These are phyloP conservation scores for Cutaneotrichosporon sp. DNA, from an alignment of 1,284 basidiomycete genomes.

Conservation along the genomic window DNA sequence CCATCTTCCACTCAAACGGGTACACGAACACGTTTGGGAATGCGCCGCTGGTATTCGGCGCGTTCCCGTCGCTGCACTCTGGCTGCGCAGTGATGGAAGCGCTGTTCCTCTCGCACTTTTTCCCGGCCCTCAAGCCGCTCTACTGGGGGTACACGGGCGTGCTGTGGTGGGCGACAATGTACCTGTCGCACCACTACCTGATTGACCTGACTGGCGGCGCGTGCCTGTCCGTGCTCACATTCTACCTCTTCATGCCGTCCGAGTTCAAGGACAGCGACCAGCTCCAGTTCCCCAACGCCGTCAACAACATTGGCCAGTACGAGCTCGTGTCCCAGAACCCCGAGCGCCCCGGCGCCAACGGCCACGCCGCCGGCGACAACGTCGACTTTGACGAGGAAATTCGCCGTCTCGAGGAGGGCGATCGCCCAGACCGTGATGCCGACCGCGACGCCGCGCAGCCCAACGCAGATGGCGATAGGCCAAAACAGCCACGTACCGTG, in stretches of 20 bases:
- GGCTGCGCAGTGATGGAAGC: constrained; percentile 88
- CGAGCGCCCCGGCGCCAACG: constrained; percentile 7
- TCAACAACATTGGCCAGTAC: constrained; percentile 24
- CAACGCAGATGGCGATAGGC: background rate
- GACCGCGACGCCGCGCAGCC: too few relatives aligned
- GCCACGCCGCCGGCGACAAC: constrained; percentile 2
- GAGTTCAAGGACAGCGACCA: constrained; percentile 62
- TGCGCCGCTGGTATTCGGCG: constrained; percentile 92
- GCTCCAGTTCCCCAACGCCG: constrained; percentile 42
- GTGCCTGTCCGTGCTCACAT: constrained; percentile 78
- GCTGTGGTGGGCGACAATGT: constrained; percentile 98
- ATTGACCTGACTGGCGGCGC: constrained; percentile 94
- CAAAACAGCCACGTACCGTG: constrained; percentile 31
- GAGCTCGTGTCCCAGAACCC: constrained; percentile 28
- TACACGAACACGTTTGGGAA: constrained; percentile 80
- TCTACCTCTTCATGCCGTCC: constrained; percentile 82
- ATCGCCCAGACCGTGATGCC: constrained; percentile 23
- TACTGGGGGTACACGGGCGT: constrained; percentile 83
- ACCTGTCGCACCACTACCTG: constrained; percentile 94
- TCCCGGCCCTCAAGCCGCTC: constrained; percentile 62
- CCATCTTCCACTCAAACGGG: constrained; percentile 68
- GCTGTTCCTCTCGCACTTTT: constrained; percentile 91
- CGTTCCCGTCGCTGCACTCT: constrained; percentile 90
- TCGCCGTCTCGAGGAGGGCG: constrained; percentile 38
- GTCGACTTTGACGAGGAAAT: constrained; percentile 48